Evolutionary conservation across 345 rosid genomes (phyloP).

Genomic region (Eucalyptus paniculata): DNA sequence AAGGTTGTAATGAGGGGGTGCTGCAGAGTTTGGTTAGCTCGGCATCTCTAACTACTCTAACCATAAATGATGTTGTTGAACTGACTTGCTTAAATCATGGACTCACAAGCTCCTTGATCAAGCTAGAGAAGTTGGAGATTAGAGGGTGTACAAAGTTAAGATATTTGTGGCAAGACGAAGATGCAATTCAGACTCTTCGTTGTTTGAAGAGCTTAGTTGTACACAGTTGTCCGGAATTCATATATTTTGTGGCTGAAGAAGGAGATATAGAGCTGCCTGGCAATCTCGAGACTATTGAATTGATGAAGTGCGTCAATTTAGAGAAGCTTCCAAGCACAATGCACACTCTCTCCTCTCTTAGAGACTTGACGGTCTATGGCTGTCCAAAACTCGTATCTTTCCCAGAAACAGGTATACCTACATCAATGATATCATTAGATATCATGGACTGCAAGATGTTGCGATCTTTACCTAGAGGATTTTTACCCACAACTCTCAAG

Average conservation of each 20-base stretch:
- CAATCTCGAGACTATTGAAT: neutral
- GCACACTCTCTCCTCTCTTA: neutral
- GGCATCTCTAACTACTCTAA: neutral
- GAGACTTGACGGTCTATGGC: fast-evolving
- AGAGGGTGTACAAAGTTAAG: fast-evolving
- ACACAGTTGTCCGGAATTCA: fast-evolving
- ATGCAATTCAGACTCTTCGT: fast-evolving
- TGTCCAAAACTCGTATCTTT: neutral
- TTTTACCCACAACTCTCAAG: no score
- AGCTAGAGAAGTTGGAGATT: neutral
- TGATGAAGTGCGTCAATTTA: fast-evolving
- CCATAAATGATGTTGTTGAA: neutral
- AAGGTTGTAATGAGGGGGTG: neutral
- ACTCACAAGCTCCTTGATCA: neutral
- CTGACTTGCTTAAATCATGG: neutral
- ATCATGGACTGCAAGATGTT: no score
- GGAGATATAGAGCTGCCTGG: neutral
- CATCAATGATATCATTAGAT: no score
- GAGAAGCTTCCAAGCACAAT: neutral
- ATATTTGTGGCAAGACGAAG: neutral
- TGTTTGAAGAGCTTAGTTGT: neutral
- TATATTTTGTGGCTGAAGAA: neutral
- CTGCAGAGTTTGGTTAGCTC: neutral
- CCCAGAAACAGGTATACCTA: neutral
- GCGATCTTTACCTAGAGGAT: neutral